phyloP scores from a whole-genome alignment of 495 filamentous ascomycete species.

The Cercophora samala region DNA sequence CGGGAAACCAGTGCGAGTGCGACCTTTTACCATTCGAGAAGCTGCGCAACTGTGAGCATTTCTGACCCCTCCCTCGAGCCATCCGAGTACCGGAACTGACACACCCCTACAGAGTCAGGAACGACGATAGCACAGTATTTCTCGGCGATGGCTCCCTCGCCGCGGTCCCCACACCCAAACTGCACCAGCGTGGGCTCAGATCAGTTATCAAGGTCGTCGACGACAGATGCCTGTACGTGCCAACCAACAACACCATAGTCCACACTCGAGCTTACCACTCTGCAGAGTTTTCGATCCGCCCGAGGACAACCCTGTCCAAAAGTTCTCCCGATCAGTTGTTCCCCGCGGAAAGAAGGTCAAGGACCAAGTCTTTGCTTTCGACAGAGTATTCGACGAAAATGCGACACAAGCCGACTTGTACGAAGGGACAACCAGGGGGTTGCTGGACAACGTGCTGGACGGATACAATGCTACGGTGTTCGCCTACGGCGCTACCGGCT shows the following conservation, averaged over 20 bases:
- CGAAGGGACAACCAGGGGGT: slow-evolving; percentile 81
- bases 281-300: slow-evolving; percentile 95
- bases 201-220: slow-evolving; percentile 95
- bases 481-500: slow-evolving; percentile 96
- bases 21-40: slow-evolving; percentile 84
- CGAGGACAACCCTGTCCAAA: slow-evolving; percentile 92
- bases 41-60: slow-evolving; percentile 59
- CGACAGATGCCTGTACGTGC: slow-evolving; percentile 85
- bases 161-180: slow-evolving; percentile 74
- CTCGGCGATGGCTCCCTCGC: slow-evolving; percentile 93
- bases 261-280: too few species aligned
- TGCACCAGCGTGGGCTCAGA: slow-evolving; percentile 80
- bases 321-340: slow-evolving; percentile 78
- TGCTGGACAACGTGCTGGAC: slow-evolving; percentile 92
- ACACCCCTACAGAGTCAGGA: slow-evolving; percentile 54
- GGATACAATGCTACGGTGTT: slow-evolving; percentile 99
- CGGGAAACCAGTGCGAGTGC: slow-evolving; percentile 69
- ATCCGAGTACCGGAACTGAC: slow-evolving; percentile 16
- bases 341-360: slow-evolving; percentile 90
- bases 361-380: slow-evolving; percentile 96
- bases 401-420: slow-evolving; percentile 92
- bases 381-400: slow-evolving; percentile 95
- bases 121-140: slow-evolving; percentile 85
- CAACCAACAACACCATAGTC: background rate
- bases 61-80: background rate